A percentile compares a stretch with the other conserved stretches of the same genome.
phyloP scores from a whole-genome alignment of 306 rosid genomes.

The Begonia masoniana region DNA sequence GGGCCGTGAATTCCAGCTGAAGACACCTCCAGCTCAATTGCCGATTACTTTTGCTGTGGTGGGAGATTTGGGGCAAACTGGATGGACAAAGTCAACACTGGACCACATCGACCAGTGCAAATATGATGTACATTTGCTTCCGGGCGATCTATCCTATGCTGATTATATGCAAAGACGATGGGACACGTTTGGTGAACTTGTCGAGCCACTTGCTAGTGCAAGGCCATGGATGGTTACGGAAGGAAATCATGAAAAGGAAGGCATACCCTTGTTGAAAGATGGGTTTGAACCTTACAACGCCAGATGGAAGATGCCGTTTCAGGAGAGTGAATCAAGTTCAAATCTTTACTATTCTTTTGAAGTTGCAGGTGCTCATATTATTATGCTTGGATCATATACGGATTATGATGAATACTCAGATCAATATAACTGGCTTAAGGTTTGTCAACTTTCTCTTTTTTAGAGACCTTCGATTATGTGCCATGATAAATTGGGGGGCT shows the following conservation, averaged over 20 bases:
- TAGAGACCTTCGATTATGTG: not conserved
- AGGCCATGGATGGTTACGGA: constrained; percentile 97
- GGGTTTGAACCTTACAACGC: constrained; percentile 69
- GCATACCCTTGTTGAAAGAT: constrained; percentile 43
- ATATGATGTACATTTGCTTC: constrained; percentile 76
- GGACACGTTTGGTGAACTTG: constrained; percentile 82
- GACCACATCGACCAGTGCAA: constrained; percentile 63
- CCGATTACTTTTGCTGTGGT: constrained; percentile 84
- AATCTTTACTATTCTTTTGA: constrained; percentile 92
- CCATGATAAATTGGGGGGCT: no score
- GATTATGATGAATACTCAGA: constrained; percentile 65
- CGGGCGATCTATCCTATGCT: constrained; percentile 91
- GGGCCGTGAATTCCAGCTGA: constrained; percentile 65
- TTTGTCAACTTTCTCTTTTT: constrained; percentile 16
- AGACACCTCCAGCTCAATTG: constrained; percentile 75
- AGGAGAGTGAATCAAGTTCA: constrained; percentile 79
- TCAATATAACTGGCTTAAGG: constrained; percentile 89
- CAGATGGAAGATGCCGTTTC: constrained; percentile 88
- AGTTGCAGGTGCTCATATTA: constrained; percentile 56
- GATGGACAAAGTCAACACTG: constrained; percentile 82
- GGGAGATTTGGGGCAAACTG: constrained; percentile 88
- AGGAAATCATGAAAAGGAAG: constrained; percentile 85
- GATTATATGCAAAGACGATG: constrained; percentile 66
- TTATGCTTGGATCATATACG: constrained; percentile 87
- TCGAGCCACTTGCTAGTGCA: constrained; percentile 87